These are phyloP conservation scores for Candida frijolesensis DNA, from an alignment of 1,139 yeast species.

Conservation along the genomic window DNA sequence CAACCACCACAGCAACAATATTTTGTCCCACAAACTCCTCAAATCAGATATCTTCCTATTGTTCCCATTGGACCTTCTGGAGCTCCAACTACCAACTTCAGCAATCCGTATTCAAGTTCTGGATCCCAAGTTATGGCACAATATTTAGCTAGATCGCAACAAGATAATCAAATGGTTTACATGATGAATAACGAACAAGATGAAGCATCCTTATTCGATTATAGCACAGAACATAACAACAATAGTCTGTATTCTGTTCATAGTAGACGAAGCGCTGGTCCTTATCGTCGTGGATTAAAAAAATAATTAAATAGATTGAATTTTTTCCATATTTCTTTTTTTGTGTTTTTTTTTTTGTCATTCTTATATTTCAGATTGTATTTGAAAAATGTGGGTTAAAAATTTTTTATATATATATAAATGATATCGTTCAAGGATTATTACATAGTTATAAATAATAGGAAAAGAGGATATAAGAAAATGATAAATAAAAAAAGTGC, in stretches of 20 bases:
- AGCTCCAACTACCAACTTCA: slow-evolving; percentile 4
- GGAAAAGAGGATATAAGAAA: background rate
- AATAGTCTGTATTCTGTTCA: slow-evolving; percentile 7
- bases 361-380: background rate
- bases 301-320: background rate
- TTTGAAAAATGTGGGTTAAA: background rate
- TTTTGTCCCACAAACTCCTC: slow-evolving; percentile 10
- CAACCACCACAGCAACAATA: slow-evolving; percentile 10
- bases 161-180: slow-evolving; percentile 42
- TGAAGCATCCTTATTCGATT: slow-evolving; percentile 4
- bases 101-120: slow-evolving; percentile 37
- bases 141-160: slow-evolving; percentile 70
- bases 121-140: slow-evolving; percentile 81
- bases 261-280: slow-evolving; percentile 1
- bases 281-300: slow-evolving; percentile 5
- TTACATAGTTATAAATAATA: background rate
- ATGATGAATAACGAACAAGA: slow-evolving; percentile 15
- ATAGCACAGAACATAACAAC: background rate
- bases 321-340: background rate
- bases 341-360: background rate
- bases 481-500: background rate
- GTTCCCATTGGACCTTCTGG: slow-evolving; percentile 5
- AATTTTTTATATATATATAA: too few relatives aligned
- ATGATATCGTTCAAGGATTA: background rate
- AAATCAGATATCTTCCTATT: slow-evolving; percentile 7